Base-by-base conservation (phyloP, 1,284 basidiomycete genomes). In the Wallemia mellicola region DNA sequence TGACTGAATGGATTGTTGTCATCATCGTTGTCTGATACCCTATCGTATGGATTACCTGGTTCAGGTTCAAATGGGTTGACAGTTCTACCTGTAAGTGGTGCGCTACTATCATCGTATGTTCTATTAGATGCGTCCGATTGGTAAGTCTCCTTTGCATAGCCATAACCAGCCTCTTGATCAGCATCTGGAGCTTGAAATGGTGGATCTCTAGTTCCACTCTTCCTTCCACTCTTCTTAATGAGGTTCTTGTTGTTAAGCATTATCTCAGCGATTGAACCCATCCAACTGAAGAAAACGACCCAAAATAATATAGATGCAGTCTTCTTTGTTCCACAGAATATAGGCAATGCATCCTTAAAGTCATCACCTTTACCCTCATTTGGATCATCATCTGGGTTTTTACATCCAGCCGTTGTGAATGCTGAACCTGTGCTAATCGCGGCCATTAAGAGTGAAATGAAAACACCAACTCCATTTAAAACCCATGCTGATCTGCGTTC, bases 311-410 rank as follows among this genome's bases (percentile, higher is more conserved):
- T 77, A 5, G 78, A 77, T 0, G 77, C 83, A 2, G 87, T 86
- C 66, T 86, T 86, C 72, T 91, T 89, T 5, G 87, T 89, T 63
- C 74, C 78, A 69, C 87, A 92, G 82, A 83, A 91, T 0, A 81
- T 78, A 14, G 74, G 68, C 3, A 92, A 73, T 5, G 73, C 83
- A 14, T 74, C 74, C 64, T 76, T 77, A 69, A 81, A 92, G 60
- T 71, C 75, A 58, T 80, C 75, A 9, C 84, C 83, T 59, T 65
- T 58, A 26, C 73, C 73, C 1, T 78, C 76, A 66, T 83, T 73
- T 1, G 83, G 83, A 64, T 86, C 84, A 14, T 81, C 76, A 58
- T 73, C 72, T 0, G 82, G 68, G 64, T 89, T 74, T 70, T 89
- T 89, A 73, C 87, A 92, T 0, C 87, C 86, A 2, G 81, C 67